Base-by-base conservation (phyloP, 768 basidiomycete species). In the Terana coerulea region DNA sequence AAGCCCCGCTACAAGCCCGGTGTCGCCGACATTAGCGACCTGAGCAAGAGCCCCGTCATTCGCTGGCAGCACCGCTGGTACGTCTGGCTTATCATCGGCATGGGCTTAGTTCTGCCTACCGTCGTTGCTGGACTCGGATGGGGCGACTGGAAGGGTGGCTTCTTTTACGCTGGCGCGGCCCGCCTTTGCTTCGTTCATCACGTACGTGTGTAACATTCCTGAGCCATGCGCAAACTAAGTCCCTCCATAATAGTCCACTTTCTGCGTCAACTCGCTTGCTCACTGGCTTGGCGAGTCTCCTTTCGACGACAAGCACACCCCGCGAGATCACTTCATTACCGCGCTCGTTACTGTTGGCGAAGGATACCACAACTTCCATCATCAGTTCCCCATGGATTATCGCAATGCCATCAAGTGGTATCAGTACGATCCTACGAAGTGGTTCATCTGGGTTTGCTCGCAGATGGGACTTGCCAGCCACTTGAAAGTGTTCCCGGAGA, bases 301-400 rank as follows among this genome's bases (percentile, higher is more conserved):
- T 21, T 95, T 92, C 63, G 93, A 95, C 69, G 91, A 94, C 80
- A 95, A 93, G 74, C 91, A 94, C 69, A 88, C 91, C 7, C 94
- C 94, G 15, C 79, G 86, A 47, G 91, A 95, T 69, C 93, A 95
- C 69, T 65, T 93, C 54, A 65, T 95, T 64, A 95, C 93, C 25
- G 94, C 94, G 2, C 73, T 97, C 25, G 86, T 83, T 55, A 97
- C 94, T 31, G 85, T 95, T 61, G 94, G 94, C 47, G 94, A 98
- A 69, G 94, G 94, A 12, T 98, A 98, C 74, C 94, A 98, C 77
- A 98, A 98, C 70, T 95, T 95, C 81, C 94, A 98, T 72, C 94
- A 98, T 64, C 83, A 85, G 64, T 97, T 95, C 81, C 94, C 94
- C 5, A 92, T 92, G 89, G 94, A 97, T 68, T 97, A 94, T 74